Evolutionary conservation across 805 yeast genomes (phyloP).

Genomic region (Spathaspora gorwiae): DNA sequence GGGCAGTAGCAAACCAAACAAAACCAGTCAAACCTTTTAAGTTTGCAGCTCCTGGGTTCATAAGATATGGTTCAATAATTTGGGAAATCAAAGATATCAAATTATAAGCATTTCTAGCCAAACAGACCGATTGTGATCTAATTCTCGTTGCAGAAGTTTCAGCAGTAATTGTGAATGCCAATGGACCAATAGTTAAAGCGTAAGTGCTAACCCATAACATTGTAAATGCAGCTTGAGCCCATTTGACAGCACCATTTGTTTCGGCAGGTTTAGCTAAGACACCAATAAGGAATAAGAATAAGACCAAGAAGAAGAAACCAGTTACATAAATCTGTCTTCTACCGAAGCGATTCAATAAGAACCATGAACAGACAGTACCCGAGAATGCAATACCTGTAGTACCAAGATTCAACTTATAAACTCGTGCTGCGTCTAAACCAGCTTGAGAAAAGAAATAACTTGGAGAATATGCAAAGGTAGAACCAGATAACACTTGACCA

Average conservation of each 20-base stretch:
- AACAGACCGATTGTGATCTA: conserved; percentile 38
- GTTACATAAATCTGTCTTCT: conserved; percentile 33
- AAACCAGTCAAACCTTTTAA: conserved; percentile 49
- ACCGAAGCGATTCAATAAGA: conserved; percentile 30
- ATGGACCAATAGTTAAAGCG: conserved; percentile 39
- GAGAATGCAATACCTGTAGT: conserved; percentile 24
- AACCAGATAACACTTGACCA: conserved; percentile 31
- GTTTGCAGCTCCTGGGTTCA: conserved; percentile 44
- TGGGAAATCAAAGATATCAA: conserved; percentile 27
- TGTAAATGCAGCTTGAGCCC: conserved; percentile 22
- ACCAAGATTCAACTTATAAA: conserved; percentile 31
- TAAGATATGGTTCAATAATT: conserved; percentile 44
- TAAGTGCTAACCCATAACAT: conserved; percentile 23
- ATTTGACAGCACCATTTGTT: conserved; percentile 12
- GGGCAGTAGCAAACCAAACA: conserved; percentile 38
- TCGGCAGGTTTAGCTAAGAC: conserved; percentile 21
- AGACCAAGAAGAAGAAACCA: conserved; percentile 32
- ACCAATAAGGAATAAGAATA: conserved; percentile 40
- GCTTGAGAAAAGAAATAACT: conserved; percentile 35
- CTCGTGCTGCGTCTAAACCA: conserved; percentile 25
- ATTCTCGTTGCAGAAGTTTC: conserved; percentile 38
- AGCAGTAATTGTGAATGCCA: conserved; percentile 34
- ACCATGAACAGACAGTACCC: conserved; percentile 28
- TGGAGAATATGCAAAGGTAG: conserved; percentile 33
- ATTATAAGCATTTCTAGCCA: conserved; percentile 24